Evolutionary conservation across 1,139 yeast species (phyloP).

Genomic region (Geotrichum australiense): DNA sequence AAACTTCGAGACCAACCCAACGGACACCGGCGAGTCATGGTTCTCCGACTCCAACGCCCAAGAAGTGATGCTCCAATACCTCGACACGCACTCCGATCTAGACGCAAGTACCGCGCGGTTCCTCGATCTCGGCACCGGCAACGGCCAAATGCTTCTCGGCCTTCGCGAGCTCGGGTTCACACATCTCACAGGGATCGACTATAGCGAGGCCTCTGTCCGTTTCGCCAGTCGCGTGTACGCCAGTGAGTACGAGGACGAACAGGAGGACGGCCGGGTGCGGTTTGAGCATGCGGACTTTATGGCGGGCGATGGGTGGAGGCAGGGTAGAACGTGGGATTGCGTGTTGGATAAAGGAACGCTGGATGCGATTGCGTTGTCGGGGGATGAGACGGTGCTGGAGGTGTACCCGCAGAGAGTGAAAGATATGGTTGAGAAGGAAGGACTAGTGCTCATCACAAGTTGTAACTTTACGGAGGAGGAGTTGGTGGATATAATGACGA

Average conservation of each 20-base stretch:
- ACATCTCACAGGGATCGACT: constrained; percentile 68
- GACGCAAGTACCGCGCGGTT: constrained; percentile 36
- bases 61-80: constrained; percentile 62
- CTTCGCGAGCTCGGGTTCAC: constrained; percentile 53
- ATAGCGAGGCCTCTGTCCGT: constrained; percentile 67
- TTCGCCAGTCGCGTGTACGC: constrained; percentile 59
- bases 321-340: constrained; percentile 49
- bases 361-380: constrained; percentile 89
- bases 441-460: constrained; percentile 75
- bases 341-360: constrained; percentile 90
- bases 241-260: constrained; percentile 38
- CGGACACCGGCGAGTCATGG: constrained; percentile 95
- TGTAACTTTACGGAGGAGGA: constrained; percentile 89
- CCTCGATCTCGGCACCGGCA: constrained; percentile 90
- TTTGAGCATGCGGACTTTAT: constrained; percentile 46
- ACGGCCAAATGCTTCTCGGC: constrained; percentile 79
- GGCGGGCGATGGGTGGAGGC: constrained; percentile 30
- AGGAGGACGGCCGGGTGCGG: constrained; percentile 29
- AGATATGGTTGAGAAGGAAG: constrained; percentile 45
- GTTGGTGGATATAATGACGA: constrained; percentile 47
- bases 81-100: constrained; percentile 37
- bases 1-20: constrained; percentile 63
- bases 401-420: constrained; percentile 55
- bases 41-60: constrained; percentile 92
- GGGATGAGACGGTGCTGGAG: constrained; percentile 46